Base-by-base conservation (phyloP, 768 basidiomycete genomes). In the Trametes gibbosa region DNA sequence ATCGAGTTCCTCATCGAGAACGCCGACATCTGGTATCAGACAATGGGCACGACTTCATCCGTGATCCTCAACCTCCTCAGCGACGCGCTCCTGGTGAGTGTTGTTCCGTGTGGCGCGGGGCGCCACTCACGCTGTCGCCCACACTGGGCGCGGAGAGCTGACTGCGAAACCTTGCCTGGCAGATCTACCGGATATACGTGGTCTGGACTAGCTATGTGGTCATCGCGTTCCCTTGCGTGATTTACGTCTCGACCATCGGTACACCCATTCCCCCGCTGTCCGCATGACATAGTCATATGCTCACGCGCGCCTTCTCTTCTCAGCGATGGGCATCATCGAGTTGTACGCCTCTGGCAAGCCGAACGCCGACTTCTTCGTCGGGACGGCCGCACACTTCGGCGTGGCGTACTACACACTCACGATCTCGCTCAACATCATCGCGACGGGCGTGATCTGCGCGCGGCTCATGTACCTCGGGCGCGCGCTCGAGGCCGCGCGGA, bases 21-120 rank as follows among this genome's bases (percentile, higher is more conserved):
- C 48, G 48, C 60, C 23, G 34, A 42, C 43, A 32, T 61, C 5
- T 64, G 63, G 63, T 64, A 64, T 34, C 59, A 64, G 47, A 64
- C 59, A 8, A 53, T 64, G 47, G 63, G 63, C 42, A 57, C 59
- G 10, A 41, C 63, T 1, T 37, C 63, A 8, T 45, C 55, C 10
- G 52, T 64, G 19, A 25, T 54, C 42, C 58, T 60, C 32, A 73
- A 77, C 6, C 64, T 75, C 10, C 56, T 78, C 62, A 71, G 71
- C 7, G 76, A 78, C 35, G 78, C 64, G 1, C 53, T 78, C 43
- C 67, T 79, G 62, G 79, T 79, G 51, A 46, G 74, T 56, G 6
- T 43, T 6, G 2, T 6, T n/a, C 48, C 42, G 42, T 21, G 37
- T 39, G 37, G 6, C 37, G 37, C 37, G 3, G 7, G 13, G 13